A percentile compares a stretch with the other conserved stretches of the same genome.
Evolutionary conservation across 2,329 filamentous ascomycete genomes (phyloP).

Genomic region (Ophiostoma perfectum): DNA sequence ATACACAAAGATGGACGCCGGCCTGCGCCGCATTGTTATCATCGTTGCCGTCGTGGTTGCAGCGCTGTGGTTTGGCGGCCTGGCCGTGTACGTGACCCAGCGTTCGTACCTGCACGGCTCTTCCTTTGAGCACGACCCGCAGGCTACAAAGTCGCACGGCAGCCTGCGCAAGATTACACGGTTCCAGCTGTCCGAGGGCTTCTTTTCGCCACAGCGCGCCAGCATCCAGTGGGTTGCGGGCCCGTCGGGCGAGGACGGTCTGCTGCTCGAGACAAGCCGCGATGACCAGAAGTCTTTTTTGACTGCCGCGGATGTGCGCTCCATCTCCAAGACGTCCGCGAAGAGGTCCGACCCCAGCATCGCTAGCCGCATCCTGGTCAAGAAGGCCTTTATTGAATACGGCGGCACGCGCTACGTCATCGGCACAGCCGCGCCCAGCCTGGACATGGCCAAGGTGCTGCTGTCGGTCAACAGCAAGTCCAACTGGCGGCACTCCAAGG

Average conservation of each 20-base stretch:
- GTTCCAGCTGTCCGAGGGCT: constrained; percentile 61
- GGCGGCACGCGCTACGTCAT: constrained; percentile 53
- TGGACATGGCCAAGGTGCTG: constrained; percentile 79
- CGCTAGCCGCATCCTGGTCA: constrained; percentile 67
- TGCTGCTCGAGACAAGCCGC: constrained; percentile 66
- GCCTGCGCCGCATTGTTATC: constrained; percentile 57
- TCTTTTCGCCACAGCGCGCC: constrained; percentile 59
- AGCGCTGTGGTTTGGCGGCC: constrained; percentile 62
- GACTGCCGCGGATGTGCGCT: constrained; percentile 78
- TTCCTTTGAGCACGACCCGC: constrained; percentile 59
- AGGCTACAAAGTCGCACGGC: constrained; percentile 55
- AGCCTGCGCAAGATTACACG: constrained; percentile 68
- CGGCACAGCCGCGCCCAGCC: constrained; percentile 65
- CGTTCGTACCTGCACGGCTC: constrained; percentile 63
- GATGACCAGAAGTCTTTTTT: constrained; percentile 64
- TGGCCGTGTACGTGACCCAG: constrained; percentile 60
- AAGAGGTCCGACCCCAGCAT: constrained; percentile 33
- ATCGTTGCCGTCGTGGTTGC: constrained; percentile 56
- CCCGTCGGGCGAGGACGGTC: constrained; percentile 70
- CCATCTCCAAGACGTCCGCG: constrained; percentile 36
- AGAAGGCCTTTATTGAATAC: constrained; percentile 57
- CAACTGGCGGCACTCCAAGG: constrained; percentile 88
- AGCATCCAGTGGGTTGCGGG: constrained; percentile 73
- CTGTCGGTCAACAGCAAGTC: constrained; percentile 65
- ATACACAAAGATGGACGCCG: constrained; percentile 56